A percentile compares a stretch with the other conserved stretches of the same genome.
Conservation (phyloP, 2,329 filamentous ascomycete genomes). For the Exutisphaerella laricina region DNA sequence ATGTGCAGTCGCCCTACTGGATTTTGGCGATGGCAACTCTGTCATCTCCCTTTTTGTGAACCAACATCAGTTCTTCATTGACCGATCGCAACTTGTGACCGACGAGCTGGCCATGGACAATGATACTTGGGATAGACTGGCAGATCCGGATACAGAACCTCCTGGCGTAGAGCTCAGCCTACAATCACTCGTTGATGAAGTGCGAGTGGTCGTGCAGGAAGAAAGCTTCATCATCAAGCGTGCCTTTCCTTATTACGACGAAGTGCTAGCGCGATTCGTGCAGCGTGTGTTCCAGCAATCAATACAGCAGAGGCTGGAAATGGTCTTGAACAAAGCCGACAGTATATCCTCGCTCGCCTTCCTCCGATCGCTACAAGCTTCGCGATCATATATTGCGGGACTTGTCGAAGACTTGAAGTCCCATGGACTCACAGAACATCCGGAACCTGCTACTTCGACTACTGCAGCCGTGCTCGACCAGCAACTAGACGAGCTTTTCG, state of each 20-base stretch:
- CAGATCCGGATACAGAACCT: constrained; percentile 88
- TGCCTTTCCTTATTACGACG: constrained; percentile 93
- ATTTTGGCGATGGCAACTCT: constrained; percentile 93
- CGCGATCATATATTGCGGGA: constrained; percentile 78
- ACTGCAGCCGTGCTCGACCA: constrained; percentile 67
- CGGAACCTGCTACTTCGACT: constrained; percentile 81
- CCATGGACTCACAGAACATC: constrained; percentile 91
- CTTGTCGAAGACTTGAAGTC: constrained; percentile 89
- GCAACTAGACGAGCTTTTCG: constrained; percentile 61
- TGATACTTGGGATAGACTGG: constrained; percentile 79
- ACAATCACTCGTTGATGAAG: constrained; percentile 88
- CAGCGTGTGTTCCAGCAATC: constrained; percentile 97
- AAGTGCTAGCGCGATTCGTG: constrained; percentile 85
- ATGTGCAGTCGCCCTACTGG: constrained; percentile 85
- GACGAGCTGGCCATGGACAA: constrained; percentile 74
- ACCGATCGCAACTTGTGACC: constrained; percentile 82
- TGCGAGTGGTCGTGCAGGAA: constrained; percentile 91
- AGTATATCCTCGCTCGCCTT: constrained; percentile 90
- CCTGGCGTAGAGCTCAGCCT: constrained; percentile 87
- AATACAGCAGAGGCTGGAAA: constrained; percentile 89
- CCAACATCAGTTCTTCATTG: constrained; percentile 99
- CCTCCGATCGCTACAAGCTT: constrained; percentile 82
- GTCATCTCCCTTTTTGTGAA: constrained; percentile 97
- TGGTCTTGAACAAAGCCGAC: constrained; percentile 91
- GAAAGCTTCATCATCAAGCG: constrained; percentile 95